A percentile compares a stretch with the other conserved stretches of the same genome.
These are phyloP conservation scores for Colletotrichum simmondsii DNA, from an alignment of 2,329 filamentous ascomycete genomes.

Conservation along the genomic window DNA sequence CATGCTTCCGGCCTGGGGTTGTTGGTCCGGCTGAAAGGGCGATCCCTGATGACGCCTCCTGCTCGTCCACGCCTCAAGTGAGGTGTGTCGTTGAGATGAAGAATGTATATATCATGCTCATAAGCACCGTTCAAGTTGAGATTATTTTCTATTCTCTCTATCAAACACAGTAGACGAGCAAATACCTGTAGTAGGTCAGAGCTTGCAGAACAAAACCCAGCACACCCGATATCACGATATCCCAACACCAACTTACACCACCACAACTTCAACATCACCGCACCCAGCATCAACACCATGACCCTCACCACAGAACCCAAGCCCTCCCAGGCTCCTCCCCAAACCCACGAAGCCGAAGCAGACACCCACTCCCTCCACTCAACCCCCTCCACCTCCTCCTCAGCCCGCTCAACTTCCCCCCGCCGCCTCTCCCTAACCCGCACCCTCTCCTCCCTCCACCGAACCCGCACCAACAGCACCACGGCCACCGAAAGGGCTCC, in stretches of 20 bases:
- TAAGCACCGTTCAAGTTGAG: not conserved
- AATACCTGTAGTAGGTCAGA: not conserved
- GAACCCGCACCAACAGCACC: not conserved
- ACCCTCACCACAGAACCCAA: not conserved
- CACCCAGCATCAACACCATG: not conserved
- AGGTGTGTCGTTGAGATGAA: not conserved
- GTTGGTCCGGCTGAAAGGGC: not conserved
- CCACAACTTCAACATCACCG: not conserved
- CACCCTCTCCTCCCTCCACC: conserved; percentile 11
- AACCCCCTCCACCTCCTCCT: conserved; percentile 2
- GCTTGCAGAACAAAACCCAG: not conserved
- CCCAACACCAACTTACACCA: not conserved
- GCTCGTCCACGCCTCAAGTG: not conserved
- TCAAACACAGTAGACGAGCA: not conserved
- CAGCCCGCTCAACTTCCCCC: not conserved
- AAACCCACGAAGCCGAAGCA: not conserved
- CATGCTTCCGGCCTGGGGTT: not conserved
- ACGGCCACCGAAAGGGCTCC: not conserved
- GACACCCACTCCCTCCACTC: not conserved
- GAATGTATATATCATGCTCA: conserved; percentile 4
- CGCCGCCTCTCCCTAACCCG: conserved; percentile 19
- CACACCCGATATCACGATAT: not conserved
- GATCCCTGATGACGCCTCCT: not conserved
- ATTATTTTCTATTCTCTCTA: not conserved
- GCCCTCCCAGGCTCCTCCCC: not conserved